Percentiles rank a stretch among this genome's conserved stretches.
Evolutionary conservation across 768 basidiomycete species (phyloP).

Genomic region (Amylocystis lapponica): DNA sequence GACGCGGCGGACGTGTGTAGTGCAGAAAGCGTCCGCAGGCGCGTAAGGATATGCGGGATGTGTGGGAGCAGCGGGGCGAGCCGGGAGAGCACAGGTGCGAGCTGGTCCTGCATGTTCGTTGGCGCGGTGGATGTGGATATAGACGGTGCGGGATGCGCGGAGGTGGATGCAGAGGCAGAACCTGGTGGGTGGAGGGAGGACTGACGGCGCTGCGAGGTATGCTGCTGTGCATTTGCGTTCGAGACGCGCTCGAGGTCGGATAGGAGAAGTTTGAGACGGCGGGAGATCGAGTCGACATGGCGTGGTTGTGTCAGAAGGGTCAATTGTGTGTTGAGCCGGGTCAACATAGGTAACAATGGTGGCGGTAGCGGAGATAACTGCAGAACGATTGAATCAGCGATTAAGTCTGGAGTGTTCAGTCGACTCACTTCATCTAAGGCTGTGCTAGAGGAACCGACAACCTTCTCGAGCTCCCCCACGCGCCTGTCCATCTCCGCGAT

Average conservation of each 20-base stretch:
- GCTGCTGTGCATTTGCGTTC: slow-evolving; percentile 29
- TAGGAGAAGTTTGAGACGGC: slow-evolving; percentile 86
- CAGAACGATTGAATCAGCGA: neutral
- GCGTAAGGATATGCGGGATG: slow-evolving; percentile 85
- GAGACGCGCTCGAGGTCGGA: slow-evolving; percentile 88
- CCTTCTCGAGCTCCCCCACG: slow-evolving; percentile 74
- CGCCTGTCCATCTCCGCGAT: slow-evolving; percentile 78
- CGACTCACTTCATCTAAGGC: slow-evolving; percentile 73
- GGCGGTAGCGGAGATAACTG: slow-evolving; percentile 70
- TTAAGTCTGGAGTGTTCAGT: neutral
- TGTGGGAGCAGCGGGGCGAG: slow-evolving; percentile 72
- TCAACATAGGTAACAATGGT: slow-evolving; percentile 77
- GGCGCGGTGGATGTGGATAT: slow-evolving; percentile 6
- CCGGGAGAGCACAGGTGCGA: slow-evolving; percentile 64
- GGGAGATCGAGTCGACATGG: slow-evolving; percentile 92
- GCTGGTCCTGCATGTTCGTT: slow-evolving; percentile 44
- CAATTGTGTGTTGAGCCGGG: slow-evolving; percentile 79
- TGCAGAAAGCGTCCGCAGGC: slow-evolving; percentile 76
- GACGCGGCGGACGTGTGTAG: slow-evolving; percentile 79
- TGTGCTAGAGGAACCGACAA: slow-evolving; percentile 77
- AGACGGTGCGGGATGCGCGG: slow-evolving; percentile 3
- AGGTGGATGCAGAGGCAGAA: slow-evolving; percentile 4
- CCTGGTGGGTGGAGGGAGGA: slow-evolving; percentile 12
- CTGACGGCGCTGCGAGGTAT: slow-evolving; percentile 29
- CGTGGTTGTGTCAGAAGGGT: slow-evolving; percentile 90